phyloP scores from a whole-genome alignment of 768 basidiomycete species.

The Cantharellus cinnabarinus region DNA sequence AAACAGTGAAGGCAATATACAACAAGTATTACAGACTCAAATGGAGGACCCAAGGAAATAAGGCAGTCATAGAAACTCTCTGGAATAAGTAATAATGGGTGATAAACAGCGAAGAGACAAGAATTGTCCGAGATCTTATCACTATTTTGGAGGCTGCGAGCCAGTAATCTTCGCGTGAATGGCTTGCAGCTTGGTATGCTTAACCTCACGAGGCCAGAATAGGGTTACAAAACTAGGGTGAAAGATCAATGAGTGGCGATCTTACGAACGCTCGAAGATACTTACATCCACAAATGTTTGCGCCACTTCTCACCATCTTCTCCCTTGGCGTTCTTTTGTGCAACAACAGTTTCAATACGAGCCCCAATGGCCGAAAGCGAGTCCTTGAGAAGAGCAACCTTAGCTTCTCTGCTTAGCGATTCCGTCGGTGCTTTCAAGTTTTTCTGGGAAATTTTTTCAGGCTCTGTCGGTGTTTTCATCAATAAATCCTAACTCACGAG shows the following conservation, averaged over 20 bases:
- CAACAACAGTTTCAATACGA: conserved; percentile 71
- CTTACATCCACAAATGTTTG: conserved; percentile 91
- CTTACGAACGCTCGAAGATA: conserved; percentile 12
- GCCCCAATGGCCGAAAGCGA: conserved; percentile 85
- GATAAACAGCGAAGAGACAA: no score
- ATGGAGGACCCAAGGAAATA: no score
- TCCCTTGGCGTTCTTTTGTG: conserved; percentile 52
- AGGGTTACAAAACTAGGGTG: conserved; percentile 65
- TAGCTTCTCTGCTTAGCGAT: conserved; percentile 85
- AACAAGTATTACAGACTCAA: no score
- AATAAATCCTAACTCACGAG: conserved; percentile 31
- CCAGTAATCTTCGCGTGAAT: conserved; percentile 71
- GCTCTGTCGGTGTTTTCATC: neutral
- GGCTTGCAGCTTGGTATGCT: conserved; percentile 78
- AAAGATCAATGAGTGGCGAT: neutral
- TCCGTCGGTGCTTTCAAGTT: conserved; percentile 86
- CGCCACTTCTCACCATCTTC: conserved; percentile 77
- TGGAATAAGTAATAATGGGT: no score
- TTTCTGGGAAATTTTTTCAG: conserved; percentile 36
- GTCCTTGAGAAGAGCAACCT: conserved; percentile 88
- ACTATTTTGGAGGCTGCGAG: neutral
- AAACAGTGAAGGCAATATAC: no score
- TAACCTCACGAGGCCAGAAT: conserved; percentile 97
- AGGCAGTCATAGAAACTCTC: no score
- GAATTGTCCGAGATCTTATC: no score